phyloP scores from a whole-genome alignment of 306 rosid genomes.

The Senna tora region DNA sequence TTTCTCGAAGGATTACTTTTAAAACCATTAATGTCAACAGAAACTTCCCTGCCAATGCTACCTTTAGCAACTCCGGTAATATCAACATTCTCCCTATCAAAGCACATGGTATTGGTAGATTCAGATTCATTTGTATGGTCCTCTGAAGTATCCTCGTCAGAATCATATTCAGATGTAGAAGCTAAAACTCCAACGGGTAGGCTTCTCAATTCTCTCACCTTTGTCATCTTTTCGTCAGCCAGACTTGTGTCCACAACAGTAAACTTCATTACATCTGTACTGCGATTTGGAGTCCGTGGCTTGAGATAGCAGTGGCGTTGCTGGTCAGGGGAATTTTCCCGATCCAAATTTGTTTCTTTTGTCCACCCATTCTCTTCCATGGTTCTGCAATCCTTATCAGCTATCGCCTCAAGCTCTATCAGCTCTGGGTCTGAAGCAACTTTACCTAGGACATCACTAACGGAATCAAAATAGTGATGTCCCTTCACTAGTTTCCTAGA shows the following conservation, averaged over 20 bases:
- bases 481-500: conserved; percentile 82
- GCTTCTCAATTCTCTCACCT: conserved; percentile 72
- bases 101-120: conserved; percentile 46
- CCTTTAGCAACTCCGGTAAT: conserved; percentile 34
- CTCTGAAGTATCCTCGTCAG: conserved; percentile 47
- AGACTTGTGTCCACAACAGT: conserved; percentile 91
- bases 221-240: conserved; percentile 46
- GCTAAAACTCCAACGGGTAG: conserved; percentile 56
- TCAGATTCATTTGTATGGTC: conserved; percentile 50
- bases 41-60: conserved; percentile 34
- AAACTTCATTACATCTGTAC: conserved; percentile 58
- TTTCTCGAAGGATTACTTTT: conserved; percentile 45
- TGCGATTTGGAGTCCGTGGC: conserved; percentile 64
- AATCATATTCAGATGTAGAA: conserved; percentile 47
- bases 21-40: conserved; percentile 41
- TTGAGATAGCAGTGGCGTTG: conserved; percentile 85
- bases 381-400: conserved; percentile 41
- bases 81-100: conserved; percentile 43
- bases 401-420: conserved; percentile 62
- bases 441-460: conserved; percentile 71
- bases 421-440: conserved; percentile 88
- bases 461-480: conserved; percentile 76
- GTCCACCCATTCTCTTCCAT: conserved; percentile 63
- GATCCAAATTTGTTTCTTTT: conserved; percentile 48
- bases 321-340: conserved; percentile 60